Percentiles rank a stretch among this genome's conserved stretches.
phyloP scores from a whole-genome alignment of 208 protist genomes.

The Histomonas meleagridis region DNA sequence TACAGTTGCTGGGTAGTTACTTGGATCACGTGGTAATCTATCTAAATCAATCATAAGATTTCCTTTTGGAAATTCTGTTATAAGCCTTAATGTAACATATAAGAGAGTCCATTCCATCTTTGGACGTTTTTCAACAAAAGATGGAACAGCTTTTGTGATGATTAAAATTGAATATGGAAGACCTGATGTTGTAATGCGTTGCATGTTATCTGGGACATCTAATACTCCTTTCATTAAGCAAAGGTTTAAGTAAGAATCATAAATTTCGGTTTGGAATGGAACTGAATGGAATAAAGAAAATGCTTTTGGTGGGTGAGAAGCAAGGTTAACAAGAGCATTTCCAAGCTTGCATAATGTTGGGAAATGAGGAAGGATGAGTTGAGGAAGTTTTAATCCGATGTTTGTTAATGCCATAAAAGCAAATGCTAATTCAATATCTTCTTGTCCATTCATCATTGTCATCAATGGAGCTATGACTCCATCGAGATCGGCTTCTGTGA shows the following conservation, averaged over 20 bases:
- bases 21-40: not conserved
- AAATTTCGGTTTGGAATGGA: not conserved
- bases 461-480: not conserved
- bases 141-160: not conserved
- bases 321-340: not conserved
- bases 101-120: not conserved
- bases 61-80: not conserved
- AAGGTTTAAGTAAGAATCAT: not conserved
- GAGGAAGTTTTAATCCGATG: not conserved
- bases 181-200: not conserved
- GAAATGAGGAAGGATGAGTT: not conserved
- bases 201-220: not conserved
- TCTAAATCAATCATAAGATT: not conserved
- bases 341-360: not conserved
- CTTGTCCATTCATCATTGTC: not conserved
- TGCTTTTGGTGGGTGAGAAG: not conserved
- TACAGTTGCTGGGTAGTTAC: not conserved
- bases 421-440: not conserved
- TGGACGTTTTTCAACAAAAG: not conserved
- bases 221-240: not conserved
- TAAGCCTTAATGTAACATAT: not conserved
- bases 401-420: not conserved
- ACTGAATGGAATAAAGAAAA: not conserved
- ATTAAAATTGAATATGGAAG: not conserved
- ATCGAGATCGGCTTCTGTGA: too few relatives aligned